Percentiles rank a stretch among this genome's conserved stretches.
phyloP scores from a whole-genome alignment of 1,284 basidiomycete genomes.

The Ganoderma lucidum region DNA sequence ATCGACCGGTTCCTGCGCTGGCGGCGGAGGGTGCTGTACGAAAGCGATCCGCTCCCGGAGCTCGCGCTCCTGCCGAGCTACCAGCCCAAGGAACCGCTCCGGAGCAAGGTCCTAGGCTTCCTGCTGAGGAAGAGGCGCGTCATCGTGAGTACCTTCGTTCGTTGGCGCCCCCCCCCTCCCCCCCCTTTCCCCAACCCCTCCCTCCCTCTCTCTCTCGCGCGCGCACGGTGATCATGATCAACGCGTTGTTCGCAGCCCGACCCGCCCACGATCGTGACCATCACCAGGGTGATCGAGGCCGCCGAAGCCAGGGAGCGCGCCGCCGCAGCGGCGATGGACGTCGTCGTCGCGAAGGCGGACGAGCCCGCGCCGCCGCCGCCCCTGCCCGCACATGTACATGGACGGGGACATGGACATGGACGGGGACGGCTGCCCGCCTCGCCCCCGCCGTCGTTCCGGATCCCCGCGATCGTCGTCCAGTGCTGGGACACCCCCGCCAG shows the following conservation, averaged over 20 bases:
- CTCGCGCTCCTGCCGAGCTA: slow-evolving; percentile 12
- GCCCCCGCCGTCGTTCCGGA: neutral
- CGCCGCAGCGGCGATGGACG: neutral
- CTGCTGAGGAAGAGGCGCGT: slow-evolving; percentile 5
- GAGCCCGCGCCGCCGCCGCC: neutral
- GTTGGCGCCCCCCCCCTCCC: neutral
- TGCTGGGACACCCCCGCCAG: slow-evolving; percentile 2
- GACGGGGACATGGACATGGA: no score
- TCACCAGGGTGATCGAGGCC: slow-evolving; percentile 6
- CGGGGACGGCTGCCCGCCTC: neutral
- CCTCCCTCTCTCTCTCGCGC: no score
- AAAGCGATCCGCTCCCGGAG: slow-evolving; percentile 6
- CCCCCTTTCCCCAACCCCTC: no score
- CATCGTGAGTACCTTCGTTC: neutral
- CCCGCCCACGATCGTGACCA: slow-evolving; percentile 8
- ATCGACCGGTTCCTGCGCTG: neutral
- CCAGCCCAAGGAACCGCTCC: neutral
- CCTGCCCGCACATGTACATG: no score
- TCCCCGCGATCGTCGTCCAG: slow-evolving; percentile 9
- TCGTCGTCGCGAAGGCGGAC: neutral
- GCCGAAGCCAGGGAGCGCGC: slow-evolving; percentile 6
- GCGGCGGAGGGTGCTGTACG: slow-evolving; percentile 2
- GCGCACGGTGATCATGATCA: neutral
- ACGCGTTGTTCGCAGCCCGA: neutral
- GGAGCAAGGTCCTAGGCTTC: slow-evolving; percentile 4